These are phyloP conservation scores for Chamaenerion angustifolium DNA, from an alignment of 345 rosid species.

Conservation along the genomic window DNA sequence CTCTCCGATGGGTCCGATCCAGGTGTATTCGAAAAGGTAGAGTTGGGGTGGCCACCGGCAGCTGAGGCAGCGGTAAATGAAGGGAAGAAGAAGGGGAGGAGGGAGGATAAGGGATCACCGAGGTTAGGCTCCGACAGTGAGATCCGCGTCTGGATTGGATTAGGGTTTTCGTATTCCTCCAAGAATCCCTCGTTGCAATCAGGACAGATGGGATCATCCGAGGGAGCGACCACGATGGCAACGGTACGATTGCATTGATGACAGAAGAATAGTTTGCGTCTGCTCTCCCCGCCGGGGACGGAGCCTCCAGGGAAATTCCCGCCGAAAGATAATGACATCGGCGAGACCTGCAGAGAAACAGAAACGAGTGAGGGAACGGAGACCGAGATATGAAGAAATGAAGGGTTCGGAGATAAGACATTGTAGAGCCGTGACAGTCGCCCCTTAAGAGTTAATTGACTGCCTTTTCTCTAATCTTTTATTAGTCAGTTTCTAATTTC, in stretches of 20 bases:
- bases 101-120: slow-evolving; percentile 13
- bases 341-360: neutral
- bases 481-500: too few relatives aligned
- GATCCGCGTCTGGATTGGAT: neutral
- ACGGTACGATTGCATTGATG: slow-evolving; percentile 21
- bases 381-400: neutral
- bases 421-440: neutral
- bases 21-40: neutral
- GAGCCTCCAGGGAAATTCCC: slow-evolving; percentile 12
- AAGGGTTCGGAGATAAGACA: slow-evolving; percentile 1
- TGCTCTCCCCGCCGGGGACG: slow-evolving; percentile 9
- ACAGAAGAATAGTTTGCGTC: slow-evolving; percentile 21
- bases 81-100: slow-evolving; percentile 15
- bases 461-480: neutral
- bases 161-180: slow-evolving; percentile 27
- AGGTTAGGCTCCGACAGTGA: slow-evolving; percentile 9
- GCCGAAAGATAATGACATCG: slow-evolving; percentile 12
- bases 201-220: slow-evolving; percentile 28
- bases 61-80: slow-evolving; percentile 12
- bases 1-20: slow-evolving; percentile 4
- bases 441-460: neutral
- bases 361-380: neutral
- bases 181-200: slow-evolving; percentile 29
- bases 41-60: slow-evolving; percentile 10
- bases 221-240: slow-evolving; percentile 10